A percentile compares a stretch with the other conserved stretches of the same genome.
These are phyloP conservation scores for Phlebopus sp. DNA, from an alignment of 1,284 basidiomycete species.

Conservation along the genomic window DNA sequence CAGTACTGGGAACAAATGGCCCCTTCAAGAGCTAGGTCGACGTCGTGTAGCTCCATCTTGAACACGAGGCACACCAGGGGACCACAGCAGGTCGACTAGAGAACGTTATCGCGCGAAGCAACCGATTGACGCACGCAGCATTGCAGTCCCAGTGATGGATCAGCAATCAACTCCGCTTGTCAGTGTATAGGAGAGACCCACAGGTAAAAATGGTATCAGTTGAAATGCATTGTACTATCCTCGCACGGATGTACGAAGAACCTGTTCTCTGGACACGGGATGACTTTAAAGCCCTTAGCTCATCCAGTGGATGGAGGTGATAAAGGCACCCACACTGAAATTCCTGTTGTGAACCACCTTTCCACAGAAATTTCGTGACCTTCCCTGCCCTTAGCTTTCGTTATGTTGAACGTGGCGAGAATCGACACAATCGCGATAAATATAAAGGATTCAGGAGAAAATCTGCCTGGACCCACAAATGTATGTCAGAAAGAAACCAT, in stretches of 20 bases:
- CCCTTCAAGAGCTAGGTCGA: no score
- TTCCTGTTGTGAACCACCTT: constrained; percentile 2
- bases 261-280: not conserved
- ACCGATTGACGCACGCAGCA: no score
- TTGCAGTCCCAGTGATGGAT: not conserved
- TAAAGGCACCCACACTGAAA: constrained; percentile 3
- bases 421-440: constrained; percentile 8
- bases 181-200: not conserved
- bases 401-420: constrained; percentile 4
- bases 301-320: not conserved
- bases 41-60: no score
- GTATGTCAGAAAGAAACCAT: not conserved
- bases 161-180: not conserved
- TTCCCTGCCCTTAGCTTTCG: constrained; percentile 6
- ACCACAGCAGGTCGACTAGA: no score
- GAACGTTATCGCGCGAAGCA: no score
- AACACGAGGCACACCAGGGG: no score
- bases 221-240: not conserved
- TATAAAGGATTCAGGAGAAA: constrained; percentile 4
- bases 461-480: constrained; percentile 5
- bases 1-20: no score
- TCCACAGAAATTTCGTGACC: constrained; percentile 11
- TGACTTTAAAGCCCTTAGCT: not conserved
- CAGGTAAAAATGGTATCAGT: not conserved
- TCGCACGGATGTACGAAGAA: not conserved